phyloP scores from a whole-genome alignment of 1,284 basidiomycete genomes.

The Apiotrichum brassicae region DNA sequence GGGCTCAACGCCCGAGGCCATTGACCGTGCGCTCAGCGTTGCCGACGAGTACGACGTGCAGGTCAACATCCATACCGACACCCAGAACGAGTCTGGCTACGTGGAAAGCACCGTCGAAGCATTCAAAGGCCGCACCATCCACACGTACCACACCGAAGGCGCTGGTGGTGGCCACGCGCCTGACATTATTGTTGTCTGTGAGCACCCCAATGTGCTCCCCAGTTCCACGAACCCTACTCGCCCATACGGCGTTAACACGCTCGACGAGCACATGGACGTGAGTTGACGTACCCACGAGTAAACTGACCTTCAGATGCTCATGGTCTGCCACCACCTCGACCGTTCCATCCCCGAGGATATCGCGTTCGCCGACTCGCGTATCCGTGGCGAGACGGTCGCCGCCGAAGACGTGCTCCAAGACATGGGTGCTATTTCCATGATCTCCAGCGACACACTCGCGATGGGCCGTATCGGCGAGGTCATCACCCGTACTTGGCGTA shows the following conservation, averaged over 20 bases:
- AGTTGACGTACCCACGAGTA: conserved; percentile 30
- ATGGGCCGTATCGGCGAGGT: conserved; percentile 99
- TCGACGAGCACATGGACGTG: conserved; percentile 96
- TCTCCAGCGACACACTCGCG: conserved; percentile 90
- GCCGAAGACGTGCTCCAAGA: conserved; percentile 97
- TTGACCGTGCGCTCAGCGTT: conserved; percentile 70
- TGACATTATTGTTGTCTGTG: conserved; percentile 94
- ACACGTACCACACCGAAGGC: conserved; percentile 96
- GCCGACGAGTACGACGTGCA: conserved; percentile 93
- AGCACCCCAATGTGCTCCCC: conserved; percentile 83
- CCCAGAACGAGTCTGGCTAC: conserved; percentile 80
- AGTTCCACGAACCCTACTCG: conserved; percentile 96
- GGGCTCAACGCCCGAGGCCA: conserved; percentile 85
- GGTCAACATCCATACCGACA: conserved; percentile 97
- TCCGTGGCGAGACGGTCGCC: conserved; percentile 91
- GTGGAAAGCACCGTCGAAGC: conserved; percentile 74
- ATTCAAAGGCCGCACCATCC: conserved; percentile 86
- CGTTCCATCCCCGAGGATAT: conserved; percentile 86
- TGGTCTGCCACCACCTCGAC: conserved; percentile 86
- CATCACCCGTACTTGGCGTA: conserved; percentile 87
- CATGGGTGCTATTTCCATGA: conserved; percentile 90
- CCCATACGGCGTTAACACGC: conserved; percentile 84
- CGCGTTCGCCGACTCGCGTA: conserved; percentile 94
- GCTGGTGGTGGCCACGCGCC: conserved; percentile 96
- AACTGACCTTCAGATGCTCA: conserved; percentile 67